These are phyloP conservation scores for Leccinum pachyderme DNA, from an alignment of 1,284 basidiomycete species.

Conservation along the genomic window DNA sequence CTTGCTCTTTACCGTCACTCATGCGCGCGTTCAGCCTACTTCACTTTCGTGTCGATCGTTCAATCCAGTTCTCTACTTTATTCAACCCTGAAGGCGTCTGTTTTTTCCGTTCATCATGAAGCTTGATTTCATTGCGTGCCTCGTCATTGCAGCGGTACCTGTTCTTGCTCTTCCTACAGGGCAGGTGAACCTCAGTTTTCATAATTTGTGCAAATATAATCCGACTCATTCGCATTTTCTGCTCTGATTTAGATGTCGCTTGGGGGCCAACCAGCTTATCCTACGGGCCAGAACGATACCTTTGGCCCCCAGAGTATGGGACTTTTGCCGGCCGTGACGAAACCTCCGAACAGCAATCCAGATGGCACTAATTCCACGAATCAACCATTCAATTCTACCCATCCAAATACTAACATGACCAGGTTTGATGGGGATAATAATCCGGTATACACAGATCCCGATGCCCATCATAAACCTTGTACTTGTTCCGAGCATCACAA, in stretches of 20 bases:
- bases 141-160: background rate
- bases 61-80: background rate
- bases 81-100: background rate
- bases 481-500: too few species aligned
- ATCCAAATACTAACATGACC: too few species aligned
- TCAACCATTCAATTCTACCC: too few species aligned
- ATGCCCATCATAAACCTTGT: too few species aligned
- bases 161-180: background rate
- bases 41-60: background rate
- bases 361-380: too few species aligned
- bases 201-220: background rate
- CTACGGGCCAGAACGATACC: too few species aligned
- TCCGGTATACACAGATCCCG: too few species aligned
- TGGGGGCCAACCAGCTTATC: too few species aligned
- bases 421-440: too few species aligned
- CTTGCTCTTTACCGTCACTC: background rate
- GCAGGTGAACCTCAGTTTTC: background rate
- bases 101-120: background rate
- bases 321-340: background rate
- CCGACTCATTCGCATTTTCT: background rate
- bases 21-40: background rate
- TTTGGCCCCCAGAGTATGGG: background rate
- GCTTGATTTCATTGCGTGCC: background rate
- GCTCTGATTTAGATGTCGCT: background rate
- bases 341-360: background rate